These are phyloP conservation scores for Talaromyces adpressus DNA, from an alignment of 495 filamentous ascomycete species.

Conservation along the genomic window DNA sequence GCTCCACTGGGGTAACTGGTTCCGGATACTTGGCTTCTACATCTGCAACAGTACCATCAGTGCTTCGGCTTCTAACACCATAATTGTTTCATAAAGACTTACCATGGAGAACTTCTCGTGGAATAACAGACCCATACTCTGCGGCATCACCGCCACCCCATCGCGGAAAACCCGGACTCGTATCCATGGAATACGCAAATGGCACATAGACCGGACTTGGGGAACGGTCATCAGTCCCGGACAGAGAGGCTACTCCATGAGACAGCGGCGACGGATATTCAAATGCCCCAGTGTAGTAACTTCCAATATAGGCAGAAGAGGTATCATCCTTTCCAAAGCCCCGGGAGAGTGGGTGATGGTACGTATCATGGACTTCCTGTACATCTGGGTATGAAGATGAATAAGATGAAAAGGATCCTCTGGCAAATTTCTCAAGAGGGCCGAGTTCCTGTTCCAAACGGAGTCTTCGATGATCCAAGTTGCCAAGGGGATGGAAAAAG, in stretches of 20 bases:
- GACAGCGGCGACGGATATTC: constrained; percentile 3
- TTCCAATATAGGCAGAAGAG: neutral
- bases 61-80: neutral
- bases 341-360: neutral
- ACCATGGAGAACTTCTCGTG: constrained; percentile 6
- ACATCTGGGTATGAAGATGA: neutral
- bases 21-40: neutral
- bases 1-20: neutral
- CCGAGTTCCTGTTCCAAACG: neutral
- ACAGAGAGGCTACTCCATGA: neutral
- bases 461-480: neutral
- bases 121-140: neutral
- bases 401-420: neutral
- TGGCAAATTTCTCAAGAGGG: neutral
- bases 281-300: neutral
- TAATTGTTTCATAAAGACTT: neutral
- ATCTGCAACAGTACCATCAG: neutral
- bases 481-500: neutral
- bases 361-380: neutral
- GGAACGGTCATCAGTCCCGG: constrained; percentile 8
- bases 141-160: neutral
- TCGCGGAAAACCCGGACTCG: neutral
- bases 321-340: neutral
- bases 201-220: constrained; percentile 1
- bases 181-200: neutral